Base-by-base conservation (phyloP, 495 filamentous ascomycete species). In the Hypoxylon perforatum region DNA sequence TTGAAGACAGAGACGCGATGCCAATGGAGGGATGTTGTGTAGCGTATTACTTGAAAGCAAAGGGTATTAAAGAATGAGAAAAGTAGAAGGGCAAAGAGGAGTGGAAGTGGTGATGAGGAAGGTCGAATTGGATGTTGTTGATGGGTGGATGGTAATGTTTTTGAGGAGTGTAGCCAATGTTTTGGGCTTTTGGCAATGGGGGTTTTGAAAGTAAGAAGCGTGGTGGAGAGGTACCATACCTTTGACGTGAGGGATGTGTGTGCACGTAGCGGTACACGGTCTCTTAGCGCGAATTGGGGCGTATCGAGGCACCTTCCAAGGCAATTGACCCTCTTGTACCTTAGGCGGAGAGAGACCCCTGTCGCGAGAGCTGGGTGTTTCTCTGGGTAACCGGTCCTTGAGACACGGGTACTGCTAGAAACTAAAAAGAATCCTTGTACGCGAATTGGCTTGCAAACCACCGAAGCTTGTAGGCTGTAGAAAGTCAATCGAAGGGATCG, bases 51-150 rank as follows among this genome's bases (percentile, higher is more conserved):
- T 57, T 38, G 33, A 42, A 52, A 53, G 45, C 23, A 63, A 69
- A 55, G 51, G 66, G 58, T 51, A 69, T 61, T 67, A 59, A 74
- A 69, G 58, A 65, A 67, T 67, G 67, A 57, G 71, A 73, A 73
- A 51, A 62, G 56, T 60, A 53, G 63, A 45, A 69, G 69, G 30
- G 72, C 66, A 75, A 76, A 70, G 49, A 42, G 64, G 30, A 59
- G 63, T 41, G 64, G 23, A 63, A 45, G 67, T 63, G 10, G 41
- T 54, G 53, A 52, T 30, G 60, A 63, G 45, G 44, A 57, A 36
- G 55, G 62, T 63, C 36, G 39, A 28, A 53, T 36, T 64, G 63
- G 55, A 53, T 45, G 33, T 70, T 57, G 47, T 51, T 56, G 65
- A 61, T 70, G 67, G 54, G 50, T 25, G 15, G 57, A 44, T 23